A percentile compares a stretch with the other conserved stretches of the same genome.
phyloP scores from a whole-genome alignment of 257 asterid species.

The Solanum pennellii region DNA sequence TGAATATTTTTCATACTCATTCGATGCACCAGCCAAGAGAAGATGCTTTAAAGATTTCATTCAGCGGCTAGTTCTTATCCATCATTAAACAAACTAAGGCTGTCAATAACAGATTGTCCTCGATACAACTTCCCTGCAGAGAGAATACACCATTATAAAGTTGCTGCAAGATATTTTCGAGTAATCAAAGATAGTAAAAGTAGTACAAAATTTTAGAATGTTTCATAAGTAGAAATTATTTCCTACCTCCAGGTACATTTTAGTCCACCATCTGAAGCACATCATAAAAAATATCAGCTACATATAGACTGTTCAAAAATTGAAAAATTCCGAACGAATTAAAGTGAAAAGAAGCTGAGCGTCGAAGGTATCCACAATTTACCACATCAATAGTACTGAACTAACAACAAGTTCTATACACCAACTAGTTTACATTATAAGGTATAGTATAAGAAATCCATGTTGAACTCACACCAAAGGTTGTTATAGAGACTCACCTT shows the following conservation, averaged over 20 bases:
- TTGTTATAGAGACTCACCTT: neutral
- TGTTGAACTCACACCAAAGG: neutral
- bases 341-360: neutral
- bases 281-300: neutral
- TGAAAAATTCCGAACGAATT: neutral
- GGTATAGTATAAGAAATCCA: neutral
- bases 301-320: neutral
- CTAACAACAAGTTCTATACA: neutral
- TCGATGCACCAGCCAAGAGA: constrained; percentile 98
- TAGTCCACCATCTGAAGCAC: constrained; percentile 79
- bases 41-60: constrained; percentile 72
- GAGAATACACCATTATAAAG: neutral
- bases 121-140: constrained; percentile 83
- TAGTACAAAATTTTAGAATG: neutral
- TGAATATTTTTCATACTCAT: constrained; percentile 42
- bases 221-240: neutral
- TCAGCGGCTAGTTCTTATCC: constrained; percentile 57
- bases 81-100: constrained; percentile 69
- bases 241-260: constrained; percentile 90
- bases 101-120: constrained; percentile 88
- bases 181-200: neutral
- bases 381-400: neutral
- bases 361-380: neutral
- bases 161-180: neutral
- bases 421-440: neutral